Evolutionary conservation across 306 rosid genomes (phyloP), one percentile per base, ranked within the genome.

Genomic region (Castanopsis chinensis): DNA sequence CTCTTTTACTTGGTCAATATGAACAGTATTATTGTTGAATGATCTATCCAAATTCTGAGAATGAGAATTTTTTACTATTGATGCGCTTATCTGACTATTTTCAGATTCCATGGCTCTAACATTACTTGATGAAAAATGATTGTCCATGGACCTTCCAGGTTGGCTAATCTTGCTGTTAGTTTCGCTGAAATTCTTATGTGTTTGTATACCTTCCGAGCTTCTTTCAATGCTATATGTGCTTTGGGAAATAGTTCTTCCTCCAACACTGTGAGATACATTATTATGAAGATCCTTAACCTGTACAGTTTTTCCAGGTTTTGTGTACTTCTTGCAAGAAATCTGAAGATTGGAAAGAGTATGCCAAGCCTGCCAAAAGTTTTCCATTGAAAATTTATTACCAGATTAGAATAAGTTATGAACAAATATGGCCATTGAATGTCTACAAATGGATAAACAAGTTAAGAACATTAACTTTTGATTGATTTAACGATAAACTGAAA

Each of bases 321-420:
- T 78, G 73, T 90, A 90, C 69, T 73, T 85, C 87, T 88, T 84
- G 76, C 73, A 64, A 74, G 94, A 93, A 80, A 78, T 84, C 81
- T 89, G 89, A 73, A 89, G 86, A 85, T 82, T 88, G 63, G 96
- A 91, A 83, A 91, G 93, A 72, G 75, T 87, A 69, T 68, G 75
- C 96, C 97, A 95, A 55, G 93, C 98, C 99, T 95, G 91, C 81
- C 21, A 77, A 64, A 13, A 75, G 28, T 84, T 21, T 69, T 70
- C 79, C 77, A 71, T 77, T 35, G 71, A 77, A 45, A 73, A 73
- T 27, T 64, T 71, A 75, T 35, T 30, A 73, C 61, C 73, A 55
- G 78, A 74, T 76, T 60, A 56, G 52, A 83, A 10, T 33, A 72
- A 33, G 20, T n/a, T 37, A 15, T 20, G 32, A 63, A 69, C 20